These are phyloP conservation scores for Lepraria neglecta DNA, from an alignment of 495 filamentous ascomycete genomes.

Conservation along the genomic window DNA sequence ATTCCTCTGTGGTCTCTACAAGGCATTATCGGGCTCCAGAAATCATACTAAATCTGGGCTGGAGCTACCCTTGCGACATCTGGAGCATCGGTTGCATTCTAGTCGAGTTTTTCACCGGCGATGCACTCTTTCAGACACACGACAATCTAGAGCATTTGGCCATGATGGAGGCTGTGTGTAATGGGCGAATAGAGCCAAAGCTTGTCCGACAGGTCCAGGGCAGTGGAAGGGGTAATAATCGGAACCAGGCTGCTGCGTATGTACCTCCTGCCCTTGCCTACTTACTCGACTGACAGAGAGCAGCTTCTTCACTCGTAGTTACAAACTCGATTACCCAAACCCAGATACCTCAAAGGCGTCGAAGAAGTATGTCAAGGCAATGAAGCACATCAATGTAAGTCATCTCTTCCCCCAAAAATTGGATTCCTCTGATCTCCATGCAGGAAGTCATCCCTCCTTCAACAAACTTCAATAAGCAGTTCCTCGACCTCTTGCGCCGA, in stretches of 20 bases:
- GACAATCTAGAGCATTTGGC: constrained; percentile 96
- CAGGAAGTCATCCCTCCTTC: constrained; percentile 85
- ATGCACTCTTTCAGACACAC: constrained; percentile 95
- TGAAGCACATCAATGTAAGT: constrained; percentile 82
- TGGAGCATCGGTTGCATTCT: constrained; percentile 99
- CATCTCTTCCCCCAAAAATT: background rate
- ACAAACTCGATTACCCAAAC: constrained; percentile 82
- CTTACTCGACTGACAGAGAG: constrained; percentile 16
- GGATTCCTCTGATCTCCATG: background rate
- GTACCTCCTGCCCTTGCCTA: constrained; percentile 29
- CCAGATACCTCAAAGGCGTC: constrained; percentile 81
- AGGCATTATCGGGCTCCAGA: constrained; percentile 94
- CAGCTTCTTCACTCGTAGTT: constrained; percentile 74
- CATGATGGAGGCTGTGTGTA: constrained; percentile 97
- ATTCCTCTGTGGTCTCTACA: constrained; percentile 94
- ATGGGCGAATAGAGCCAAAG: constrained; percentile 61
- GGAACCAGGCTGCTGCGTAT: constrained; percentile 77
- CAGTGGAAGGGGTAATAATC: constrained; percentile 55
- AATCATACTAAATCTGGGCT: constrained; percentile 93
- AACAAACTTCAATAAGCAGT: constrained; percentile 71
- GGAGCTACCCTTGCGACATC: constrained; percentile 96
- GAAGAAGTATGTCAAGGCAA: constrained; percentile 86
- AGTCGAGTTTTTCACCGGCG: constrained; percentile 98
- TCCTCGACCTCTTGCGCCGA: constrained; percentile 77
- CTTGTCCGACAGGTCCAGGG: constrained; percentile 69